Evolutionary conservation across 2,329 filamentous ascomycete species (phyloP).

Genomic region (Plectosphaerella plurivora): DNA sequence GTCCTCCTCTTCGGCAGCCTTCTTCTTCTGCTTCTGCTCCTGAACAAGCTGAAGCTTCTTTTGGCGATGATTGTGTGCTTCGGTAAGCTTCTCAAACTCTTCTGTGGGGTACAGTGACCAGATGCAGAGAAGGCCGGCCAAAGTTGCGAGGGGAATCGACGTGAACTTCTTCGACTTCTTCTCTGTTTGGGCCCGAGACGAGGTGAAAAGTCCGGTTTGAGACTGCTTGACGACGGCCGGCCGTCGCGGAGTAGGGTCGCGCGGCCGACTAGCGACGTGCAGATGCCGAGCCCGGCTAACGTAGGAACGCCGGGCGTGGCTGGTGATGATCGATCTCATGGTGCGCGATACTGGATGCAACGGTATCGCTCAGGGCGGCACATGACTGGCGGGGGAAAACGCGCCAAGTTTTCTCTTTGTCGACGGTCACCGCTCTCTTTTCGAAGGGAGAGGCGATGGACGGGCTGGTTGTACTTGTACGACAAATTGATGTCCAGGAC

Average conservation of each 20-base stretch:
- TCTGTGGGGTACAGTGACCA: conserved; percentile 40
- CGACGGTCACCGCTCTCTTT: neutral
- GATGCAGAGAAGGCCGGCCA: conserved; percentile 30
- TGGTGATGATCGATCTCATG: neutral
- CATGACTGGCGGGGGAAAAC: neutral
- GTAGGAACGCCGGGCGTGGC: neutral
- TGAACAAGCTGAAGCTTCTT: conserved; percentile 3
- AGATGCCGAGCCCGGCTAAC: neutral
- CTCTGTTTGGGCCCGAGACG: conserved; percentile 14
- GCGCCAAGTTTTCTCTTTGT: neutral
- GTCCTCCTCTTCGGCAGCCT: conserved; percentile 8
- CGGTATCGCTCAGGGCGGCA: neutral
- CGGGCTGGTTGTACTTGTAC: neutral
- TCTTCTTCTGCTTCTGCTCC: conserved; percentile 2
- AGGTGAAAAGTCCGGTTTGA: conserved; percentile 12
- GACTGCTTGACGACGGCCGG: conserved; percentile 9
- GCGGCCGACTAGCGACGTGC: neutral
- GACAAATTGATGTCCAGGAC: too few relatives aligned
- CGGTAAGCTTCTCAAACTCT: conserved; percentile 32
- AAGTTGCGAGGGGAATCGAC: conserved; percentile 24
- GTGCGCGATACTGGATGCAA: neutral
- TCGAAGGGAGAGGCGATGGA: neutral
- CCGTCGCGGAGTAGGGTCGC: neutral
- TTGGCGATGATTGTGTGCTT: neutral
- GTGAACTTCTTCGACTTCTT: conserved; percentile 6